Base-by-base conservation (phyloP, 768 basidiomycete genomes). In the Phaffia australis region DNA sequence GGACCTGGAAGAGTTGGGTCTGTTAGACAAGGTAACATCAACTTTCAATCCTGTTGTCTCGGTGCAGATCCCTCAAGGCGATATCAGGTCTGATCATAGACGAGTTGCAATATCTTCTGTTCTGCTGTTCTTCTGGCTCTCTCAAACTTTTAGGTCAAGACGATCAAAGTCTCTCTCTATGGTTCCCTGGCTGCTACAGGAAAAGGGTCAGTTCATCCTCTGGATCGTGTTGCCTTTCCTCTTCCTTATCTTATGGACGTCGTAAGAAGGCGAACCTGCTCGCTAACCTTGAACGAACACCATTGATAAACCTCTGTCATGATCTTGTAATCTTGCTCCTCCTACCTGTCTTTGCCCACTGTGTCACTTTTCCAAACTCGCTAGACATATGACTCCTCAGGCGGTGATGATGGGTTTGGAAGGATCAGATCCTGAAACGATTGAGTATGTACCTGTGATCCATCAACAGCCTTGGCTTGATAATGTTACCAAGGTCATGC, bases 161-260 rank as follows among this genome's bases (percentile, higher is more conserved):
- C 82, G 9, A 77, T 98, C 61, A 98, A 95, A 76, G 86, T 94
- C 65, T 85, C 85, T 3, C 80, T 97, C 83, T 93, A 94, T 75
- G 93, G 93, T 32, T 90, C 88, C 9, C 80, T 97, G 42, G 92
- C 94, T 3, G 93, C 94, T 8, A 97, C 94, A 72, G 91, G 77
- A 0, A 76, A 78, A 69, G 78, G 75, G 86, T 85, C 65, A 64
- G 78, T 71, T 51, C 58, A 21, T 42, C 35, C 21, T 64, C 61
- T 29, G 49, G n/a, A 58, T 51, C 62, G 29, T 59, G 23, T 15
- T 35, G 19, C 21, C 63, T 52, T 35, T 60, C 69, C 71, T 50
- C 64, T 52, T 19, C 60, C 8, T 70, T 56, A 60, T 65, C 25
- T 30, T 21, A 54, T 60, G 42, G 15, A 49, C 18, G 29, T 60